These are phyloP conservation scores for Cryptomeria japonica DNA, from an alignment of 75 land plant species.

Conservation along the genomic window DNA sequence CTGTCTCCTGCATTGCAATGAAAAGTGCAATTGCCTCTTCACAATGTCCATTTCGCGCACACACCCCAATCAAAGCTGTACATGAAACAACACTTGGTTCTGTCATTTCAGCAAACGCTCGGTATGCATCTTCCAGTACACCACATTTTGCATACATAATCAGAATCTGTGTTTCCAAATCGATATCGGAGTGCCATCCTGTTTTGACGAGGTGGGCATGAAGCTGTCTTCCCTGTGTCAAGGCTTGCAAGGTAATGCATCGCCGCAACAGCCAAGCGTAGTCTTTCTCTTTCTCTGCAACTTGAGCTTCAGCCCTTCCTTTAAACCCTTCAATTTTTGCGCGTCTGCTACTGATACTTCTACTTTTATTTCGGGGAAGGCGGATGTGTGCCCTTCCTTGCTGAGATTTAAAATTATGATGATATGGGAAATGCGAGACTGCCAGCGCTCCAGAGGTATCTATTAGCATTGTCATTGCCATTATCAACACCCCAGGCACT, in stretches of 20 bases:
- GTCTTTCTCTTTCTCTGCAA: no score
- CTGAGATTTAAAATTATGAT: no score
- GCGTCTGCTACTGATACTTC: no score
- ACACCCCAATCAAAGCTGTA: not conserved
- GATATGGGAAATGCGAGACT: no score
- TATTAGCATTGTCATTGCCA: no score
- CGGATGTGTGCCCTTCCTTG: no score
- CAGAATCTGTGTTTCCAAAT: not conserved
- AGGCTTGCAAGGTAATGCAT: conserved; percentile 2
- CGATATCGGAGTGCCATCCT: not conserved
- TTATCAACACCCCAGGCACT: no score
- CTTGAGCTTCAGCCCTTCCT: no score
- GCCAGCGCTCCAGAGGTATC: no score
- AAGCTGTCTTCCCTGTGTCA: not conserved
- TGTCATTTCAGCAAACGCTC: not conserved
- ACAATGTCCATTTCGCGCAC: not conserved
- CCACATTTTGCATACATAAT: not conserved
- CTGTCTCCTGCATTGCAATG: not conserved
- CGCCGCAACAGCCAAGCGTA: conserved; percentile 34
- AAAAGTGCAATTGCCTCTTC: conserved; percentile 8
- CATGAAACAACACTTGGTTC: not conserved
- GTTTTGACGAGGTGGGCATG: not conserved
- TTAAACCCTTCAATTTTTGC: no score
- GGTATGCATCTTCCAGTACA: not conserved
- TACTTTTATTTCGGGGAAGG: no score